Conservation (phyloP, 169 alveolate genomes). For the Plasmodium yoelii region DNA sequence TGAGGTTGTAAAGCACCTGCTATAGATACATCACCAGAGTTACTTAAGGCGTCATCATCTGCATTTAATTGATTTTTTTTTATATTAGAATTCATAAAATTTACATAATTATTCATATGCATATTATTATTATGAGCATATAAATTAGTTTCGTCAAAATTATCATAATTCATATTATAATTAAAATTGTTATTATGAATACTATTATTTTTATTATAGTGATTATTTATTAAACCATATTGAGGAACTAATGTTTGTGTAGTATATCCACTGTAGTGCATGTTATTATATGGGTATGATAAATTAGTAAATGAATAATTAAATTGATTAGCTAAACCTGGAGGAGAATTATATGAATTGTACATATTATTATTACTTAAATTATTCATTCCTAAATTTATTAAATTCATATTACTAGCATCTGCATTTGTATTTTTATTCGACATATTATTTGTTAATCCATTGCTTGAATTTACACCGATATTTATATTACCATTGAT, state of each 20-base stretch:
- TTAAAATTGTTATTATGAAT: constrained; percentile 53
- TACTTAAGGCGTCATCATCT: constrained; percentile 65
- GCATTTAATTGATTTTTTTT: constrained; percentile 53
- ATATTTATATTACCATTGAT: constrained; percentile 1
- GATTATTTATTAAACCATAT: constrained; percentile 47
- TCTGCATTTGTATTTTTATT: constrained; percentile 67
- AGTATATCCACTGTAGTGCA: constrained; percentile 58
- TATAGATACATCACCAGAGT: constrained; percentile 60
- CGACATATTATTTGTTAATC: constrained; percentile 14
- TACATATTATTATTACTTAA: constrained; percentile 49
- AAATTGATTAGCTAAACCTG: constrained; percentile 68
- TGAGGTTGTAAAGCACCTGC: constrained; percentile 36
- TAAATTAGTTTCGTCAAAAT: constrained; percentile 58
- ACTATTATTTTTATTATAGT: constrained; percentile 50
- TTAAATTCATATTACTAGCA: constrained; percentile 34
- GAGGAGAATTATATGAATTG: constrained; percentile 66
- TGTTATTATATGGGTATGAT: constrained; percentile 66
- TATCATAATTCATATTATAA: constrained; percentile 64
- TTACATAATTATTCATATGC: constrained; percentile 68
- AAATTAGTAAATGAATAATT: constrained; percentile 46
- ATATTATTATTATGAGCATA: constrained; percentile 52
- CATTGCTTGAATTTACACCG: constrained; percentile 4
- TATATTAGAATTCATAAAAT: constrained; percentile 49
- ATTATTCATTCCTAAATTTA: constrained; percentile 44
- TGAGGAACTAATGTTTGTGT: constrained; percentile 69